Evolutionary conservation across 345 rosid genomes (phyloP).

Genomic region (Limnanthes douglasii): DNA sequence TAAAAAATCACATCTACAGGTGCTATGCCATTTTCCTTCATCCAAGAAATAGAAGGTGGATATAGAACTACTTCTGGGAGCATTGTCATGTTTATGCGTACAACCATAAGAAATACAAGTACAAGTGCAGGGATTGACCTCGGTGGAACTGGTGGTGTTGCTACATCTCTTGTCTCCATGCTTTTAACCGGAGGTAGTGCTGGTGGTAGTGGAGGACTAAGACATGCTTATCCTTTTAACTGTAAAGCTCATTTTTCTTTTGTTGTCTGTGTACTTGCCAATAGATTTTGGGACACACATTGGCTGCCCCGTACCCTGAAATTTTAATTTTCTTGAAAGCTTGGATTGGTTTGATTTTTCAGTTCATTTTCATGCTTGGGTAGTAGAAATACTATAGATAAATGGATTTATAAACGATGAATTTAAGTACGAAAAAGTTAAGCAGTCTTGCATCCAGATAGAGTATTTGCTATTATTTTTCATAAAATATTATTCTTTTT

Average conservation of each 20-base stretch:
- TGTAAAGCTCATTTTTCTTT: not conserved
- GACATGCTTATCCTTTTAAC: constrained; percentile 26
- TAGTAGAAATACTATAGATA: not conserved
- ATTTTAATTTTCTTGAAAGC: not conserved
- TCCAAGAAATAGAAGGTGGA: constrained; percentile 70
- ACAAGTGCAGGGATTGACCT: constrained; percentile 10
- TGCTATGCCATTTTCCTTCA: constrained; percentile 85
- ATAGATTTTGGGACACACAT: not conserved
- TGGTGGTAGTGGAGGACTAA: constrained; percentile 31
- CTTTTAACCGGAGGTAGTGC: constrained; percentile 62
- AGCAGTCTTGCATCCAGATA: too few species aligned
- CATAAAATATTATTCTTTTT: too few species aligned
- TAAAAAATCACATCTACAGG: constrained; percentile 74
- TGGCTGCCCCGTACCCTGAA: not conserved
- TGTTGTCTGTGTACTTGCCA: not conserved
- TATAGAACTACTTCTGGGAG: constrained; percentile 57
- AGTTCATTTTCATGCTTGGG: not conserved
- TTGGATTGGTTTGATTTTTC: not conserved
- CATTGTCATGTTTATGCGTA: constrained; percentile 57
- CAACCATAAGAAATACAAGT: constrained; percentile 40
- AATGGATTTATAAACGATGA: too few species aligned
- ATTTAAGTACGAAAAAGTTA: too few species aligned
- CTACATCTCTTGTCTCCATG: constrained; percentile 58
- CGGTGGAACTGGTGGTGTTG: constrained; percentile 34
- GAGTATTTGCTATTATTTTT: too few species aligned